phyloP scores from a whole-genome alignment of 768 basidiomycete species.

The Vararia minispora region DNA sequence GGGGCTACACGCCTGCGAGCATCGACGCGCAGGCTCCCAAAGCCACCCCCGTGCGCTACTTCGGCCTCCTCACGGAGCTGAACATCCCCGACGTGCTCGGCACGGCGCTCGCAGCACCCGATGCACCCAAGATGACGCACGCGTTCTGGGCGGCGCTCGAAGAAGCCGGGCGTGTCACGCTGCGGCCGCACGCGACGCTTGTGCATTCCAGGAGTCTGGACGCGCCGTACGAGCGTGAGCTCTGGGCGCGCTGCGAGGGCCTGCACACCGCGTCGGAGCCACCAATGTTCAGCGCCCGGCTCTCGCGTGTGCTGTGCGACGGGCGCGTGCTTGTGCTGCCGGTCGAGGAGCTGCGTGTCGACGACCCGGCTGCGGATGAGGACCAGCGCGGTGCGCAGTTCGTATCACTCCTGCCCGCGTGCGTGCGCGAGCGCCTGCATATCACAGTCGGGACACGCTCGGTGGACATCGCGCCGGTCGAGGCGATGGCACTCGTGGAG shows the following conservation, averaged over 20 bases:
- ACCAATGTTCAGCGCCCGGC: constrained; percentile 48
- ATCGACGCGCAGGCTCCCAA: constrained; percentile 23
- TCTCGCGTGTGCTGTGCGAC: constrained; percentile 65
- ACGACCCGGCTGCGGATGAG: constrained; percentile 18
- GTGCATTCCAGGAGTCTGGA: constrained; percentile 59
- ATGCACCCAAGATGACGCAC: constrained; percentile 20
- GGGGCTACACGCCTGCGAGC: constrained; percentile 29
- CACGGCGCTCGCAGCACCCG: constrained; percentile 25
- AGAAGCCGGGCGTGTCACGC: constrained; percentile 33
- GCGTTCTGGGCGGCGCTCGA: constrained; percentile 41
- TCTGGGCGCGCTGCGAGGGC: constrained; percentile 42
- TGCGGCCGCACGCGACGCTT: constrained; percentile 77
- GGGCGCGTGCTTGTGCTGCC: constrained; percentile 71
- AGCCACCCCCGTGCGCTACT: constrained; percentile 45
- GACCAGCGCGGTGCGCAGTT: constrained; percentile 35
- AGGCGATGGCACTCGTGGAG: constrained; percentile 58
- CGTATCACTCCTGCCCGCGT: constrained; percentile 31
- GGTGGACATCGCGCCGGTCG: constrained; percentile 43
- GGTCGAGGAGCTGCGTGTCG: constrained; percentile 45
- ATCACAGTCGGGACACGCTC: constrained; percentile 76
- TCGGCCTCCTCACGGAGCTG: constrained; percentile 65
- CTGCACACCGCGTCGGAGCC: constrained; percentile 28
- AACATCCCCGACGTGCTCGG: constrained; percentile 42
- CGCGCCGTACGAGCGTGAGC: constrained; percentile 17
- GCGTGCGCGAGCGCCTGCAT: constrained; percentile 49